A percentile compares a stretch with the other conserved stretches of the same genome.
These are phyloP conservation scores for Penicillium nordicum DNA, from an alignment of 2,329 filamentous ascomycete species.

Conservation along the genomic window DNA sequence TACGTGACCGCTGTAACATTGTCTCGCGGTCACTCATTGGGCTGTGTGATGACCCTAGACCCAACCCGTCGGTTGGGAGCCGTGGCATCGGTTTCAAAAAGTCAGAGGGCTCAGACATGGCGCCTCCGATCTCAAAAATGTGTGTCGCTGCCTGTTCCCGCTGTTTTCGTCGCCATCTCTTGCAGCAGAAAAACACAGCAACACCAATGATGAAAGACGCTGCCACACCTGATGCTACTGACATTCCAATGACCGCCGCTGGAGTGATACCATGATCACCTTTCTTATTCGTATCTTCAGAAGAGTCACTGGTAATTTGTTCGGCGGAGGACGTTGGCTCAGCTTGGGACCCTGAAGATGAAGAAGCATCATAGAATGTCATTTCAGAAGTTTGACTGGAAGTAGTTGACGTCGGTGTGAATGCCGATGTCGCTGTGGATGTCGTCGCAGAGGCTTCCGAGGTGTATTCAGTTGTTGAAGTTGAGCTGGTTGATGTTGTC, in stretches of 20 bases:
- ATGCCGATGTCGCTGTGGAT: slow-evolving; percentile 3
- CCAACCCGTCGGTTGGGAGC: slow-evolving; percentile 19
- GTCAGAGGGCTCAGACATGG: slow-evolving; percentile 37
- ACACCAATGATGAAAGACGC: slow-evolving; percentile 35
- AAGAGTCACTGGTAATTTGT: slow-evolving; percentile 3
- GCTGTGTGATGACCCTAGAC: slow-evolving; percentile 8
- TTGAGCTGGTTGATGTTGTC: slow-evolving; percentile 3
- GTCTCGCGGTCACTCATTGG: slow-evolving; percentile 12
- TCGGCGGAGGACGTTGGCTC: background rate
- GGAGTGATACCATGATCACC: slow-evolving; percentile 20
- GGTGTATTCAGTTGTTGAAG: background rate
- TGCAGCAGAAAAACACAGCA: slow-evolving; percentile 32
- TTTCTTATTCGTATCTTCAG: slow-evolving; percentile 13
- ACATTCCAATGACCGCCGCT: slow-evolving; percentile 36
- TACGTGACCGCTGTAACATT: slow-evolving; percentile 15
- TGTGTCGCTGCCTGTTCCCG: slow-evolving; percentile 23
- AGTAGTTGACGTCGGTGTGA: slow-evolving; percentile 5
- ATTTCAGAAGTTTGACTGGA: slow-evolving; percentile 16
- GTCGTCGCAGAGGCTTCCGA: background rate
- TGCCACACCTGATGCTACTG: slow-evolving; percentile 36
- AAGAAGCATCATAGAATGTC: slow-evolving; percentile 18
- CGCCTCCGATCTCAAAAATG: slow-evolving; percentile 40
- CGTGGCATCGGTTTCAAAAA: slow-evolving; percentile 28
- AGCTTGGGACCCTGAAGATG: slow-evolving; percentile 14
- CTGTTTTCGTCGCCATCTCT: slow-evolving; percentile 27